Evolutionary conservation across 2,329 filamentous ascomycete species (phyloP), one percentile per base, ranked within the genome.

Genomic region (Xylaria arbuscula): DNA sequence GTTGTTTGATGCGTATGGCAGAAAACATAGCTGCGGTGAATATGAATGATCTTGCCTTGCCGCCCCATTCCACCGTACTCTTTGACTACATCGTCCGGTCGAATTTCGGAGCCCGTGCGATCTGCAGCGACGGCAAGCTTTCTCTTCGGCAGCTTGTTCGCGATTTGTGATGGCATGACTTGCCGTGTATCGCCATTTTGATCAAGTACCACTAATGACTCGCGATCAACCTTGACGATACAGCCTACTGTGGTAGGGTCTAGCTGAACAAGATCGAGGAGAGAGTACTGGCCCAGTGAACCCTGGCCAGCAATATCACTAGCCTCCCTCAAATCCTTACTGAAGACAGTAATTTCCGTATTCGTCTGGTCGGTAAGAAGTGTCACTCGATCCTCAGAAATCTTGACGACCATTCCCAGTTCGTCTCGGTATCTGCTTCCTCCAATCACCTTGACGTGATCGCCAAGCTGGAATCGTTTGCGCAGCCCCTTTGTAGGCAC

Each of bases 361-460:
- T 96, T 95, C 69, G 89, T 96, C 79, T 96, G 93, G 81, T 99
- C 96, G 56, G 93, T 97, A 72, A 99, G 84, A 72, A 99, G 85
- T 1, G 96, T 98, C 66, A 99, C 94, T 47, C 93, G 90, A 78
- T 99, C 96, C 68, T 97, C 93, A 57, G 89, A 91, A 73, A 98
- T 96, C 79, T 93, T 93, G 72, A 98, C 94, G 60, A 99, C 94
- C 88, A 98, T 97, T 80, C 96, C 96, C 53, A 98, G 92, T 81
- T 99, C 96, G 75, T 98, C 96, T 64, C 93, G 90, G 80, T 94
- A 98, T 75, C 93, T 92, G 82, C 94, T 97, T 47, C 94, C 95
- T 64, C 96, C 95, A 78, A 98, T 97, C 73, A 99, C 96, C 83
- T 98, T 98, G 83, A 99, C 96, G 78, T 99, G 96, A 76, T 99